These are phyloP conservation scores for Benincasa hispida DNA, from an alignment of 306 rosid genomes.

Conservation along the genomic window DNA sequence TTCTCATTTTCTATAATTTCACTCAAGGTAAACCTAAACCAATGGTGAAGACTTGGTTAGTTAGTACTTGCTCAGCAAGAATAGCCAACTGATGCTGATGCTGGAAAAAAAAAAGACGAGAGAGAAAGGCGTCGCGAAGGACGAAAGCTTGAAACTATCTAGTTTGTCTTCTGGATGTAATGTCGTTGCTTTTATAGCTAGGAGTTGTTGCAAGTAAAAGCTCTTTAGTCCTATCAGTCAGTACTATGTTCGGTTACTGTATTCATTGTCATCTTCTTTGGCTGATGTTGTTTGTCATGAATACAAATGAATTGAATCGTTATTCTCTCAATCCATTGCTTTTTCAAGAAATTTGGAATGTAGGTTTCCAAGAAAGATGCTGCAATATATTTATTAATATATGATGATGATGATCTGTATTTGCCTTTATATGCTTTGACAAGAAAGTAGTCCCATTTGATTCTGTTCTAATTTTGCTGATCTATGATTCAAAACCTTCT, in stretches of 20 bases:
- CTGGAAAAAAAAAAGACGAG: neutral
- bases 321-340: neutral
- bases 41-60: neutral
- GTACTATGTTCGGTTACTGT: neutral
- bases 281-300: conserved; percentile 3
- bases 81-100: neutral
- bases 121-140: neutral
- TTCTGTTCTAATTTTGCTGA: conserved; percentile 2
- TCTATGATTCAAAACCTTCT: neutral
- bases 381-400: neutral
- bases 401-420: neutral
- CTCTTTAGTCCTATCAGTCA: neutral
- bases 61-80: neutral
- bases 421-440: neutral
- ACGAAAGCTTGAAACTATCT: neutral
- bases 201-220: neutral
- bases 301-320: neutral
- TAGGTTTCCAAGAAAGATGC: neutral
- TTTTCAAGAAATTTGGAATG: neutral
- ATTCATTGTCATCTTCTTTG: neutral
- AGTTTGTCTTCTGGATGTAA: neutral
- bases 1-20: conserved; percentile 24
- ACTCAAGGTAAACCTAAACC: conserved; percentile 2
- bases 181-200: neutral
- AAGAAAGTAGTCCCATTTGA: neutral